Conservation (phyloP, 164 flowering plant genomes). For the Vitis labrusca region DNA sequence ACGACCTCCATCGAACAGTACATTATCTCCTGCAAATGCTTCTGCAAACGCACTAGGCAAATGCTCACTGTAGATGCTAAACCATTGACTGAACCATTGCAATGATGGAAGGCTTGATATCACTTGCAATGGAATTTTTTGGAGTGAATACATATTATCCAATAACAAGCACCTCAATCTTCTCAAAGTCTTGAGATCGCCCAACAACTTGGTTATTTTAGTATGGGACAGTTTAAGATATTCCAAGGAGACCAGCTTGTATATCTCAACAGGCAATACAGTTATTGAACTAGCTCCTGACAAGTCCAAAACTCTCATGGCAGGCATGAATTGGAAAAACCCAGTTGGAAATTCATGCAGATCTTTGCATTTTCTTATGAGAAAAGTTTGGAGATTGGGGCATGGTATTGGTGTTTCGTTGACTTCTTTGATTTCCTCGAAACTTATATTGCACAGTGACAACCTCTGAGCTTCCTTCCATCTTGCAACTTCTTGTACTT, state of each 20-base stretch:
- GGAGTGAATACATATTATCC: not conserved
- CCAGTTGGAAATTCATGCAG: too few species aligned
- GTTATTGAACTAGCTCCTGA: too few species aligned
- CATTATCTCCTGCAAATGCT: too few species aligned
- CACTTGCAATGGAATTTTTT: not conserved
- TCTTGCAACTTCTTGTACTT: not conserved
- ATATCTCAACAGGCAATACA: too few species aligned
- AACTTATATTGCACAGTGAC: not conserved
- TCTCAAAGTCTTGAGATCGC: not conserved
- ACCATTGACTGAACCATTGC: slow-evolving; percentile 3
- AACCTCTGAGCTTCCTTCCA: not conserved
- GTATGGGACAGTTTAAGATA: slow-evolving; percentile 12
- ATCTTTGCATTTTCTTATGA: too few species aligned
- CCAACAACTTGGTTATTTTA: not conserved
- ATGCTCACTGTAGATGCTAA: not conserved
- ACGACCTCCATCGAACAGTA: not conserved
- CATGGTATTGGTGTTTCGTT: not conserved
- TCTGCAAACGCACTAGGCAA: too few species aligned
- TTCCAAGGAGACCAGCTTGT: not conserved
- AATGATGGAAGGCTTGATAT: slow-evolving; percentile 6
- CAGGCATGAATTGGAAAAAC: too few species aligned
- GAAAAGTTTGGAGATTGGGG: too few species aligned
- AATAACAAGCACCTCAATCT: slow-evolving; percentile 8
- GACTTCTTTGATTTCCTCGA: not conserved
- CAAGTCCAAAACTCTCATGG: too few species aligned